Evolutionary conservation across 2,329 filamentous ascomycete species (phyloP), one percentile per base, ranked within the genome.

Genomic region (Penicillium oxalicum): DNA sequence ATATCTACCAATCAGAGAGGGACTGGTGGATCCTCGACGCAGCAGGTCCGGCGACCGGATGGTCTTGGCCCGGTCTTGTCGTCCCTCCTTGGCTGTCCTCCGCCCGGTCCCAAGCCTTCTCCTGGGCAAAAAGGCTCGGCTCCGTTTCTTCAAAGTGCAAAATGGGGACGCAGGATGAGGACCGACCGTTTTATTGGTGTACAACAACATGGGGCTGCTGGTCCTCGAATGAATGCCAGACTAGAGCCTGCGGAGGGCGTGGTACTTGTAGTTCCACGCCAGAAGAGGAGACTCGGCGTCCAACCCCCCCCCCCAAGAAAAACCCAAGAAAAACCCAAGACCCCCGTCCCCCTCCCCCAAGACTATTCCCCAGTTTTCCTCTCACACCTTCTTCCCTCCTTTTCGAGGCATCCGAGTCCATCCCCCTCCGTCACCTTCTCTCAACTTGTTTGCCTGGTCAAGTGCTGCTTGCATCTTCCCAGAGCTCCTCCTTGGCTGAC

Each of bases 31-130:
- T 36, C 33, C 41, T 27, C 29, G 9, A 35, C 35, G 18, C 18
- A n/a, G 29, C 32, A 25, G 13, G 41, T 32, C 41, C 33, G 8
- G 38, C 18, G 34, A 32, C 29, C 34, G 24, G 26, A 25, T 29
- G 24, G 37, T 61, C 65, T 67, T 68, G 64, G 65, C 63, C 63
- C 63, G 60, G 61, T 64, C 61, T 65, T 61, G 59, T 60, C 58
- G 47, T 59, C 51, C 56, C 51, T 54, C 57, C 57, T 55, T 52
- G 56, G 56, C 57, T 63, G 52, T 49, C 52, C 54, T 60, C 65
- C 62, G 63, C 65, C 55, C 55, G 59, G 40, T 26, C 29, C 53
- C 58, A 58, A 56, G 40, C 9, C 47, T 54, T 65, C 62, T 61
- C 64, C 66, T 69, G 60, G 66, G 65, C 66, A 63, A 60, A 6